These are phyloP conservation scores for Corylus avellana DNA, from an alignment of 306 rosid genomes.

Conservation along the genomic window DNA sequence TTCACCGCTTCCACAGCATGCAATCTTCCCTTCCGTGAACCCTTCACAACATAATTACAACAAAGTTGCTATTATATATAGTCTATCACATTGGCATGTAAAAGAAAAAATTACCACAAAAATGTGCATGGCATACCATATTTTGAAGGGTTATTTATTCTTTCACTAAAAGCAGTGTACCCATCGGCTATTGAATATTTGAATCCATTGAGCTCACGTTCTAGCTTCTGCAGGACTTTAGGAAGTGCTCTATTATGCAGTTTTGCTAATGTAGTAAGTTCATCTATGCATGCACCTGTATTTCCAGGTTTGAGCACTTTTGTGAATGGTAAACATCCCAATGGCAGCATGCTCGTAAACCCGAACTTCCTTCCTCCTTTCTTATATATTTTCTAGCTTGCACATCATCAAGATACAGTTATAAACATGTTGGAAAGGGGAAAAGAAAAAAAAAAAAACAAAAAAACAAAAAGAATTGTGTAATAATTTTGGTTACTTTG, in stretches of 20 bases:
- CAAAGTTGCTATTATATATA: too few relatives aligned
- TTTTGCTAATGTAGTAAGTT: constrained; percentile 19
- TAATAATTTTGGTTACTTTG: constrained; percentile 23
- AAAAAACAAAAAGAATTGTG: too few relatives aligned
- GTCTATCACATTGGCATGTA: too few relatives aligned
- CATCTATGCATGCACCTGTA: constrained; percentile 29
- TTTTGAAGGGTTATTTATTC: constrained; percentile 42
- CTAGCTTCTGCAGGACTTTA: constrained; percentile 30
- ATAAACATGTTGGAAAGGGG: background rate
- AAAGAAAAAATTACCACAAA: background rate
- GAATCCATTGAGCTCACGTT: constrained; percentile 44
- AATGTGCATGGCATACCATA: constrained; percentile 34
- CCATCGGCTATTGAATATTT: constrained; percentile 39
- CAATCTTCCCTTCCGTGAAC: constrained; percentile 43
- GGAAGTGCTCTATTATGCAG: constrained; percentile 41
- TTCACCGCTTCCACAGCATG: constrained; percentile 53
- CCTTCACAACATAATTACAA: constrained; percentile 12
- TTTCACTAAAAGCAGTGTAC: constrained; percentile 7
- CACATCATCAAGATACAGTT: background rate
- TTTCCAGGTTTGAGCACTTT: constrained; percentile 27
- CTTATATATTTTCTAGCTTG: constrained; percentile 35
- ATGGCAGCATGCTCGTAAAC: constrained; percentile 27
- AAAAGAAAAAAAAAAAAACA: background rate
- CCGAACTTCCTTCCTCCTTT: constrained; percentile 59
- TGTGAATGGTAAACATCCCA: constrained; percentile 36